phyloP scores from a whole-genome alignment of 225 moss, liverwort and hornwort species.

The Antitrichia curtipendula region DNA sequence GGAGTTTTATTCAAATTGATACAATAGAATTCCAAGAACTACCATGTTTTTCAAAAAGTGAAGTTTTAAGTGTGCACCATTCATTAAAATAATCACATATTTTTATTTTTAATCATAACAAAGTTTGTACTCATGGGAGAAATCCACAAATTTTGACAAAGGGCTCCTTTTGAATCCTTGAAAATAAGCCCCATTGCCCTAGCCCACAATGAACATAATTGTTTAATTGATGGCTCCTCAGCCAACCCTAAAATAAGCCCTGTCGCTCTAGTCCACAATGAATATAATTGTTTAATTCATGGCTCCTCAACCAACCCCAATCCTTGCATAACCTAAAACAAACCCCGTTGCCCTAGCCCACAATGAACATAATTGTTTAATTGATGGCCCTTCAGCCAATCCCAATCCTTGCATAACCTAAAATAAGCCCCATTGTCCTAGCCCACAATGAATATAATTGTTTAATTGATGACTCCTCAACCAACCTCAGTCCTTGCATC shows the following conservation, averaged over 20 bases:
- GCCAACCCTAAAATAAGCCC: too few species aligned
- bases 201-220: too few species aligned
- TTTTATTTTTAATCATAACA: background rate
- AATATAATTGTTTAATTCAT: background rate
- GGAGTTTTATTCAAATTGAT: background rate
- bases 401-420: too few species aligned
- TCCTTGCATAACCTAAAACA: too few species aligned
- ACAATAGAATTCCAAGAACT: background rate
- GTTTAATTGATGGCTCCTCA: too few species aligned
- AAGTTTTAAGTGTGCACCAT: too few species aligned
- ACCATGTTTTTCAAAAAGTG: fast-evolving
- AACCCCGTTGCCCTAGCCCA: too few species aligned
- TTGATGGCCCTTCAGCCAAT: too few species aligned
- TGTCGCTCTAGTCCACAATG: fast-evolving
- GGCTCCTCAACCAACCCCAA: background rate
- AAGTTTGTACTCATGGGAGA: background rate
- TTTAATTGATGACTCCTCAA: background rate
- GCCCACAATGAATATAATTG: background rate
- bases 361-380: too few species aligned
- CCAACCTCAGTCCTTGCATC: background rate
- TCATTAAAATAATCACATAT: background rate
- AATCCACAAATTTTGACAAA: background rate
- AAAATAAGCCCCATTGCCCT: background rate
- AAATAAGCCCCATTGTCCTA: too few species aligned
- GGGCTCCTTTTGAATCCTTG: background rate